A percentile compares a stretch with the other conserved stretches of the same genome.
Conservation (phyloP, 1,139 yeast genomes). For the Suhomyces choctaworum region DNA sequence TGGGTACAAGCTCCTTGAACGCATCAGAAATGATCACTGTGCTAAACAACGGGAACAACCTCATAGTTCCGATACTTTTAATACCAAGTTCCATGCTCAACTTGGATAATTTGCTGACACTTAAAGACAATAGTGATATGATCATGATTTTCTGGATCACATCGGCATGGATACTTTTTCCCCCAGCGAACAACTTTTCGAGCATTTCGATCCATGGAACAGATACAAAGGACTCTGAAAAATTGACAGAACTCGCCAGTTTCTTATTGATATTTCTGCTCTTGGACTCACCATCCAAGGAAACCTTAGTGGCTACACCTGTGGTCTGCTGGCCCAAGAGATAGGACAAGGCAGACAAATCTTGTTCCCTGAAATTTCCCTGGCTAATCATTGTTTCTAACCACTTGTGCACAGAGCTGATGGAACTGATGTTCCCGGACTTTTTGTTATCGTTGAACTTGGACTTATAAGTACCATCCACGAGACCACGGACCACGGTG, state of each 20-base stretch:
- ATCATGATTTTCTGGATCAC: constrained; percentile 50
- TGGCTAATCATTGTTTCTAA: constrained; percentile 44
- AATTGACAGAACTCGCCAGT: constrained; percentile 26
- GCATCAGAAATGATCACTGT: constrained; percentile 49
- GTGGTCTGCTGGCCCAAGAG: constrained; percentile 42
- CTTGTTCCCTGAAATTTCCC: constrained; percentile 44
- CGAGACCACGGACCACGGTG: constrained; percentile 48
- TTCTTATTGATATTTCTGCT: constrained; percentile 21
- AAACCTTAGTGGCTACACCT: constrained; percentile 8
- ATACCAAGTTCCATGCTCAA: constrained; percentile 48
- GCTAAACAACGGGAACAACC: constrained; percentile 53
- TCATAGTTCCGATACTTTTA: constrained; percentile 39
- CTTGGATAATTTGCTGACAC: constrained; percentile 44
- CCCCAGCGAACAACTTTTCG: constrained; percentile 58
- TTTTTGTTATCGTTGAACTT: constrained; percentile 50
- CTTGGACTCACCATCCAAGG: constrained; percentile 8
- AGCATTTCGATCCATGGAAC: constrained; percentile 57
- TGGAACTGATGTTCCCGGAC: constrained; percentile 50
- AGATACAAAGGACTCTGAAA: constrained; percentile 57
- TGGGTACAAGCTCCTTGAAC: constrained; percentile 48
- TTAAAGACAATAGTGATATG: constrained; percentile 51
- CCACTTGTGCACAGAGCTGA: constrained; percentile 46
- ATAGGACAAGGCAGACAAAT: constrained; percentile 43
- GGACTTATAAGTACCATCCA: constrained; percentile 54
- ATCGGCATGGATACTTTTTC: constrained; percentile 52